These are phyloP conservation scores for Claviceps cyperi DNA, from an alignment of 2,329 filamentous ascomycete species.

Conservation along the genomic window DNA sequence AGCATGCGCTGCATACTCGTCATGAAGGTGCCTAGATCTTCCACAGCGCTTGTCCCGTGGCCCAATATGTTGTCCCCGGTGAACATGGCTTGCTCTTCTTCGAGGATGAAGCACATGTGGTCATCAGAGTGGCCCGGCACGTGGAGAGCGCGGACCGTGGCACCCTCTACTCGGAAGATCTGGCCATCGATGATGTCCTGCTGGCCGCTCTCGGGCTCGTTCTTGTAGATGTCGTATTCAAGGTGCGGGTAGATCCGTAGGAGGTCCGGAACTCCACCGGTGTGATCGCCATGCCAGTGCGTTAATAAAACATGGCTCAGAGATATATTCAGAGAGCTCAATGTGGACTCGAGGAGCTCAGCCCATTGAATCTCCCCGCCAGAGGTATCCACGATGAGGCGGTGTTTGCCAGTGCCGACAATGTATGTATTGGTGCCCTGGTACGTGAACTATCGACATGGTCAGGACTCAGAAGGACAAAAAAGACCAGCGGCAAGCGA, in stretches of 20 bases:
- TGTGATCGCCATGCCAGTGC: constrained; percentile 64
- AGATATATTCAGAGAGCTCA: constrained; percentile 3
- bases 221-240: constrained; percentile 36
- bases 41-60: constrained; percentile 60
- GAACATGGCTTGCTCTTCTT: constrained; percentile 54
- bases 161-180: constrained; percentile 34
- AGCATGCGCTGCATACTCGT: constrained; percentile 46
- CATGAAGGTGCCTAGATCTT: constrained; percentile 50
- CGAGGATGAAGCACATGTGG: constrained; percentile 49
- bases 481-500: background rate
- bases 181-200: constrained; percentile 30
- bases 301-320: constrained; percentile 42
- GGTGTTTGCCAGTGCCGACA: constrained; percentile 44
- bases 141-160: constrained; percentile 46
- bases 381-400: constrained; percentile 60
- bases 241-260: constrained; percentile 12
- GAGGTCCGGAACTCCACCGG: constrained; percentile 49
- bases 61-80: constrained; percentile 64
- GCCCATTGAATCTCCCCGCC: constrained; percentile 50
- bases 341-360: constrained; percentile 16
- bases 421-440: constrained; percentile 66
- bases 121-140: constrained; percentile 58
- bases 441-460: constrained; percentile 28
- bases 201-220: constrained; percentile 29
- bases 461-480: background rate